Evolutionary conservation across 2,329 filamentous ascomycete species (phyloP), one percentile per base, ranked within the genome.

Genomic region (Fusarium acutatum): DNA sequence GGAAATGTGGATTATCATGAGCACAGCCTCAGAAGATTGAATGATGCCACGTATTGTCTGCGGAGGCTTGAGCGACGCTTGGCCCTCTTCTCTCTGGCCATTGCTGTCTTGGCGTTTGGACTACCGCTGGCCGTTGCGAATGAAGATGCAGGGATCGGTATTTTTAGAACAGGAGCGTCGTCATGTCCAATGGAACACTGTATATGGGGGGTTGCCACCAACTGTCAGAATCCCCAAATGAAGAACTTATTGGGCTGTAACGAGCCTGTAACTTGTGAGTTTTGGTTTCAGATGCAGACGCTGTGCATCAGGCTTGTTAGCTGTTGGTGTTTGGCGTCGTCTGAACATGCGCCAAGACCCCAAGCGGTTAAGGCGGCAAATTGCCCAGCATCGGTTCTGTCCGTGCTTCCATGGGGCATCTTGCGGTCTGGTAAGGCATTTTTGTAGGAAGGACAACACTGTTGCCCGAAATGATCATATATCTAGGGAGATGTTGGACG

Each of bases 31-130:
- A 67, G 32, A 24, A 40, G 20, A 41, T 24, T 61, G 54, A 61
- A 50, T 71, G 60, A 71, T 71, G 67, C 67, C 68, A 71, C 68
- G 68, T 71, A 71, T 41, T 47, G 35, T 40, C 43, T 62, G 34
- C 43, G 49, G 65, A 64, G 67, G 59, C 52, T 52, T 64, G 53
- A 40, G 35, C 59, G 52, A 53, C 34, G 43, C 37, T 64, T 32
- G 49, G 44, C 50, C 44, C 57, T 63, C 24, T 24, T n/a, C 7
- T 57, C 37, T 44, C 37, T 58, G 58, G 44, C 34, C 34, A 40
- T 32, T 52, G 44, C 54, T 43, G 38, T 67, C 64, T 67, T 67
- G 64, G 64, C 64, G 64, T 50, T 60, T 67, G 24, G 43, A 34
- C 50, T 37, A 47, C 61, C 26, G 38, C 17, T 59, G 37, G 22